These are phyloP conservation scores for Geotrichum reessii DNA, from an alignment of 1,139 yeast species.

Conservation along the genomic window DNA sequence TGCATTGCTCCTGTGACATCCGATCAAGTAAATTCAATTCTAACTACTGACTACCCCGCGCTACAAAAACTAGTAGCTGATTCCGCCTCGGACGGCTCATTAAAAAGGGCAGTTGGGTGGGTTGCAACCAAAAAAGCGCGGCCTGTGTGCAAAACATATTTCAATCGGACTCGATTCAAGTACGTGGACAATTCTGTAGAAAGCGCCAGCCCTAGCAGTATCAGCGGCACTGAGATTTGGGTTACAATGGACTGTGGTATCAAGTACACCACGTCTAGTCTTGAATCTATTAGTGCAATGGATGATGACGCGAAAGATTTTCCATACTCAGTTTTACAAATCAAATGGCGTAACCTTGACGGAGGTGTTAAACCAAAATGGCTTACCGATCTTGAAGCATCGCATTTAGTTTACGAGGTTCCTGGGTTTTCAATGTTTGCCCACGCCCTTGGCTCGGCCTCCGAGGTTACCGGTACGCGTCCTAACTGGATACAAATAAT, in stretches of 20 bases:
- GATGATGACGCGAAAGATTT: conserved; percentile 33
- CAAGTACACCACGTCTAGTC: conserved; percentile 23
- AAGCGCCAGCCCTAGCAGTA: background rate
- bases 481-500: conserved; percentile 37
- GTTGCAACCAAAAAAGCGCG: conserved; percentile 10
- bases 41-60: conserved; percentile 5
- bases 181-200: conserved; percentile 7
- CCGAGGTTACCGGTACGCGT: background rate
- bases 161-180: conserved; percentile 10
- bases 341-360: conserved; percentile 40
- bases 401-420: conserved; percentile 37
- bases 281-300: background rate
- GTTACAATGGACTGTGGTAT: conserved; percentile 45
- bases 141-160: conserved; percentile 11
- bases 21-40: conserved; percentile 5
- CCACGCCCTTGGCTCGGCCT: conserved; percentile 21
- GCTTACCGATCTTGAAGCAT: conserved; percentile 35
- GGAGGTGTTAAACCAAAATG: conserved; percentile 31
- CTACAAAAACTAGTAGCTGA: conserved; percentile 27
- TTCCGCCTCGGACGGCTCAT: conserved; percentile 13
- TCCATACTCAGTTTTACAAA: conserved; percentile 46
- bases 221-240: conserved; percentile 33
- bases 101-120: conserved; percentile 35
- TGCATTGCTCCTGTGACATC: conserved; percentile 33
- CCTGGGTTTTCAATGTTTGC: conserved; percentile 36